Evolutionary conservation across 2,329 filamentous ascomycete genomes (phyloP), one percentile per base, ranked within the genome.

Genomic region (Coleophoma cylindrospora): DNA sequence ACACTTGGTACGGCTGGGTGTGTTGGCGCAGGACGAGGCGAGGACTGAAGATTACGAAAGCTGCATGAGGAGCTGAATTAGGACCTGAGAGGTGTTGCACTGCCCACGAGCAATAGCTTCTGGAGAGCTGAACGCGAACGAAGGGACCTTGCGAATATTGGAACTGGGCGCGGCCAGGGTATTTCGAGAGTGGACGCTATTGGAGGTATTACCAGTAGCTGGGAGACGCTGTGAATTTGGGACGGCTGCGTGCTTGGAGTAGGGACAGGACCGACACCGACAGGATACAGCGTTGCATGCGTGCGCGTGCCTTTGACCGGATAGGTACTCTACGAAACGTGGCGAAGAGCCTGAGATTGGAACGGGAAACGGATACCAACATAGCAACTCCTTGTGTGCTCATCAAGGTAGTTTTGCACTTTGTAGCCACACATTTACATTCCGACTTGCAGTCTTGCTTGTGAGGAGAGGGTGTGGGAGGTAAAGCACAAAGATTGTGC

Each of bases 271-370:
- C 14, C 43, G 48, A 47, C 34, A 49, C 43, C 52, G 41, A 44
- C 47, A 22, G 43, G 46, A 43, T 46, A 45, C 43, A 15, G 38
- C 45, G 32, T 54, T 58, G 55, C 56, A 59, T 63, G 59, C 60
- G 61, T 61, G 62, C 57, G 54, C 60, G 61, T 63, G 58, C 56
- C 54, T 61, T 55, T 61, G 58, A 51, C 49, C 56, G 53, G 56
- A 57, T 56, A 55, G 60, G 59, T 60, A 64, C 62, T 59, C 57
- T 56, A 54, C 58, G 60, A 61, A 64, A 63, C 62, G 61, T 63
- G 61, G 54, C 54, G 55, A 27, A 27, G 52, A 49, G 50, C 54
- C 44, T 60, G 49, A 27, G n/a, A 44, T 44, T 44, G 41, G 41
- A 27, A 44, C 40, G 40, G 22, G 40, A 15, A 15, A 14, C 15